A percentile compares a stretch with the other conserved stretches of the same genome.
Conservation (phyloP, 495 filamentous ascomycete genomes). For the Podospora pseudoanserina region DNA sequence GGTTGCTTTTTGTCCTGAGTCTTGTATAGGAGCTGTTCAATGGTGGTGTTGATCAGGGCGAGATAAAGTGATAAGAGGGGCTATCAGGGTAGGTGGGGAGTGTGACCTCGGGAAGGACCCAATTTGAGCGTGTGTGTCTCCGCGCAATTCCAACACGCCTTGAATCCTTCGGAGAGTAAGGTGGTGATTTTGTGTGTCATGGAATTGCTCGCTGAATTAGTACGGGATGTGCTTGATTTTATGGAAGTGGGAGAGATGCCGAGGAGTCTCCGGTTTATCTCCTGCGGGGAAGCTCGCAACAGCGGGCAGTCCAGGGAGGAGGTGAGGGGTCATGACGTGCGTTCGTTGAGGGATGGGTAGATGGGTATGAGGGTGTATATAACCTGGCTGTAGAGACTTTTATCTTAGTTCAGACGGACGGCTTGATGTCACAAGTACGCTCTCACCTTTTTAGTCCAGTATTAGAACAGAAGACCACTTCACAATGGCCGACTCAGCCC, state of each 20-base stretch:
- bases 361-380: not conserved
- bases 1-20: too few relatives aligned
- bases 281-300: slow-evolving; percentile 18
- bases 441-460: too few relatives aligned
- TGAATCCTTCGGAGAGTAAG: not conserved
- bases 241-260: not conserved
- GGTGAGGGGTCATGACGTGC: slow-evolving; percentile 4
- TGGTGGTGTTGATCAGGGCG: not conserved
- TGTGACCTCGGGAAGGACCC: not conserved
- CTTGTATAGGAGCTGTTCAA: not conserved
- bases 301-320: not conserved
- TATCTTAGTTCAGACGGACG: not conserved
- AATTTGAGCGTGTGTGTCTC: not conserved
- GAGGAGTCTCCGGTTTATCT: slow-evolving; percentile 33
- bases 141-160: too few relatives aligned
- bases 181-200: not conserved
- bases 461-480: not conserved
- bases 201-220: not conserved
- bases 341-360: not conserved
- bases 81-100: too few relatives aligned
- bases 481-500: slow-evolving; percentile 25
- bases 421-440: not conserved
- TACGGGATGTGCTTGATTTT: not conserved
- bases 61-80: not conserved
- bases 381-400: not conserved